Evolutionary conservation across 1,284 basidiomycete genomes (phyloP).

Genomic region (Amylostereum chailletii): DNA sequence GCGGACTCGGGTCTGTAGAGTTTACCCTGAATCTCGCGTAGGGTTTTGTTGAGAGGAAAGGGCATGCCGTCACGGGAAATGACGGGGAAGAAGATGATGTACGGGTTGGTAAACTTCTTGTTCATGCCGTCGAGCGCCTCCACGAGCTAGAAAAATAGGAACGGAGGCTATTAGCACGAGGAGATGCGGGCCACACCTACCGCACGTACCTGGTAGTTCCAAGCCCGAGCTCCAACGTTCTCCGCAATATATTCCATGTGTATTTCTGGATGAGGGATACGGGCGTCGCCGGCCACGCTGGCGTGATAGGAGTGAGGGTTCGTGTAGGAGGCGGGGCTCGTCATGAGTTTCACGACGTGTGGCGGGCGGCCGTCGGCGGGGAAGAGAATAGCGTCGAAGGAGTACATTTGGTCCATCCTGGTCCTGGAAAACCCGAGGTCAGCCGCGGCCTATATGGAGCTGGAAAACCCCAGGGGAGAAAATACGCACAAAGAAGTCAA

Average conservation of each 20-base stretch:
- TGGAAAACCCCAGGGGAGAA: too few relatives aligned
- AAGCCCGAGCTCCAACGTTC: slow-evolving; percentile 52
- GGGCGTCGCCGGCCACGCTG: slow-evolving; percentile 24
- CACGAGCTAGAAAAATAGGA: slow-evolving; percentile 37
- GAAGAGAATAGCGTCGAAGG: not conserved
- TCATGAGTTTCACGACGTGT: not conserved
- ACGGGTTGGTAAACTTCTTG: slow-evolving; percentile 64
- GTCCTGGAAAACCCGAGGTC: too few relatives aligned
- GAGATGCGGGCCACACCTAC: not conserved
- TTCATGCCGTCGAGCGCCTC: slow-evolving; percentile 73
- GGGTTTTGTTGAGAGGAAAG: slow-evolving; percentile 67
- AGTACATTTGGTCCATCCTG: not conserved
- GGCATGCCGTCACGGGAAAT: slow-evolving; percentile 69
- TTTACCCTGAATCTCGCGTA: slow-evolving; percentile 62
- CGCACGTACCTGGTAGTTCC: slow-evolving; percentile 58
- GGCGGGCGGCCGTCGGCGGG: not conserved
- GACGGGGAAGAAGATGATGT: slow-evolving; percentile 69
- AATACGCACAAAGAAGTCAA: too few relatives aligned
- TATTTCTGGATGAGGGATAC: slow-evolving; percentile 72
- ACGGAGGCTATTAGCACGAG: too few relatives aligned
- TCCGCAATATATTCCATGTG: slow-evolving; percentile 80
- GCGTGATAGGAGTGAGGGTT: slow-evolving; percentile 36
- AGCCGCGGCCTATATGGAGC: too few relatives aligned
- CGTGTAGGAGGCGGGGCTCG: slow-evolving; percentile 34
- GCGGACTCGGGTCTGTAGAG: slow-evolving; percentile 49